These are phyloP conservation scores for Sugiyamaella castrensis DNA, from an alignment of 1,139 yeast genomes.

Conservation along the genomic window DNA sequence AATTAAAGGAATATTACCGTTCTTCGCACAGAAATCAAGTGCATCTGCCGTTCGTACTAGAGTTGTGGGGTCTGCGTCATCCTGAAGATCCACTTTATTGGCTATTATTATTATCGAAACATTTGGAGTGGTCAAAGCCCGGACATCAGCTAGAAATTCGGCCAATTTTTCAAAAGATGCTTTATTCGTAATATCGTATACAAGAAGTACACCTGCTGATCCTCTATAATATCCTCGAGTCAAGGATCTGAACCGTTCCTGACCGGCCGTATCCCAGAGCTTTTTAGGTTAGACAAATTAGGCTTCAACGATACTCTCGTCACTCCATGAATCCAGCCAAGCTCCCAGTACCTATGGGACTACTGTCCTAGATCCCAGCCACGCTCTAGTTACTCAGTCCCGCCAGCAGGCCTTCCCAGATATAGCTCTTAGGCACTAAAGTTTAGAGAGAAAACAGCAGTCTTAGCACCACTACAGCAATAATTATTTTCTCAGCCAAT, in stretches of 20 bases:
- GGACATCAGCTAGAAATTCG: constrained; percentile 49
- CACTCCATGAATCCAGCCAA: not conserved
- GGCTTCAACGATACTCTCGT: too few relatives aligned
- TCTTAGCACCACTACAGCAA: too few relatives aligned
- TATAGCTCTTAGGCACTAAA: too few relatives aligned
- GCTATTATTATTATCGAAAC: constrained; percentile 48
- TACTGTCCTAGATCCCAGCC: too few relatives aligned
- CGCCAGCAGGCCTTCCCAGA: too few relatives aligned
- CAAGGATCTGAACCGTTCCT: constrained; percentile 68
- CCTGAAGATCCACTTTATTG: constrained; percentile 45
- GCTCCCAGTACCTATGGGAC: constrained; percentile 26
- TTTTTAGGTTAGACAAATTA: too few relatives aligned
- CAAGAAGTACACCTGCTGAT: constrained; percentile 75
- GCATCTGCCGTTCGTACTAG: constrained; percentile 39
- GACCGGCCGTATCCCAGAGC: constrained; percentile 80
- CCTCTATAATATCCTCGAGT: constrained; percentile 77
- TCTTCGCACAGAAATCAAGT: constrained; percentile 33
- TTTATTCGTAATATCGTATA: constrained; percentile 65
- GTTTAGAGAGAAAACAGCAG: too few relatives aligned
- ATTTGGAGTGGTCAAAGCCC: constrained; percentile 43
- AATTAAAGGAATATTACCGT: constrained; percentile 39
- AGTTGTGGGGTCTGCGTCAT: constrained; percentile 31
- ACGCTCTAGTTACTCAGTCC: too few relatives aligned
- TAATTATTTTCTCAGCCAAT: too few relatives aligned
- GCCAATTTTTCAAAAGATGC: constrained; percentile 48